Conservation (phyloP, 345 rosid genomes). For the Populus deltoides region DNA sequence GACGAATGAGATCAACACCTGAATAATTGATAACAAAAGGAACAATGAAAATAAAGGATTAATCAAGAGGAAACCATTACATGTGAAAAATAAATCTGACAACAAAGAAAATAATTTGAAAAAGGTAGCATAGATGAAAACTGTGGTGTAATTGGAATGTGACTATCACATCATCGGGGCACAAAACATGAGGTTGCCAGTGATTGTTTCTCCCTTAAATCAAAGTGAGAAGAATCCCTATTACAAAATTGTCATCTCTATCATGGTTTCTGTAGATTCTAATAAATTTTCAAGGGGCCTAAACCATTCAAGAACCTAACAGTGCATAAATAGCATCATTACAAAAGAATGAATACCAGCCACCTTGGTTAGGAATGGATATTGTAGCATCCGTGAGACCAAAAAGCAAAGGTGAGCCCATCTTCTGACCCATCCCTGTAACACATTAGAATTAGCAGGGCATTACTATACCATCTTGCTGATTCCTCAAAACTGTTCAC, state of each 20-base stretch:
- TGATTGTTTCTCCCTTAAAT: background rate
- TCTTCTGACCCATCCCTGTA: conserved; percentile 87
- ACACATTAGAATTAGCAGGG: conserved; percentile 29
- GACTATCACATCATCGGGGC: background rate
- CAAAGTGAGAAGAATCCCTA: background rate
- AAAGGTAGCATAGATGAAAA: background rate
- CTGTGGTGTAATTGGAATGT: background rate
- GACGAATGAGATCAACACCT: conserved; percentile 77
- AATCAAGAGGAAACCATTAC: conserved; percentile 4
- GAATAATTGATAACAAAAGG: conserved; percentile 6
- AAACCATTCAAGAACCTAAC: background rate
- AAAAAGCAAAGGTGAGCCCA: conserved; percentile 88
- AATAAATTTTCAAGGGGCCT: background rate
- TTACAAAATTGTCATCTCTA: background rate
- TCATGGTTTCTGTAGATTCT: background rate
- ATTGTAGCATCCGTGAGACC: conserved; percentile 83
- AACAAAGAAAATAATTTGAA: background rate
- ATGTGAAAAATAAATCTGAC: background rate
- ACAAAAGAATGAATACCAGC: conserved; percentile 18
- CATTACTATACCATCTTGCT: conserved; percentile 16
- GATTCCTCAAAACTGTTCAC: background rate
- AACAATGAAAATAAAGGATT: background rate
- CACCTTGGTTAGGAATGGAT: conserved; percentile 91
- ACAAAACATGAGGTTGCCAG: background rate
- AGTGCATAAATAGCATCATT: background rate